Percentiles rank a stretch among this genome's conserved stretches.
Conservation (phyloP, 192 early-diverging fungal species). For the Umbelopsis isabellina region DNA sequence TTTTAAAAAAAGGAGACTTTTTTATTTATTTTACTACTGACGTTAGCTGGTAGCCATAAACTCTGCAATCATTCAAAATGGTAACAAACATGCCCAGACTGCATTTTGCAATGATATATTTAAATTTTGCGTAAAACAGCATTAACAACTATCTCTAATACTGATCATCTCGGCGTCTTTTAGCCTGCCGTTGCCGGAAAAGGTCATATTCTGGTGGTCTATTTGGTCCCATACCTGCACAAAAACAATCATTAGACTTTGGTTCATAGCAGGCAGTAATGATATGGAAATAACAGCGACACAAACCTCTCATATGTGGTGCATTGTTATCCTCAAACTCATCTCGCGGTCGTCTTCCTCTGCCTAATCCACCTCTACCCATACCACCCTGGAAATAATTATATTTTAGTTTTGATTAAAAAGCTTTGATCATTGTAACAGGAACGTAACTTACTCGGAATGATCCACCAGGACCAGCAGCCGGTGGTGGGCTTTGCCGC, state of each 20-base stretch:
- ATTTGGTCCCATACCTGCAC: slow-evolving; percentile 50
- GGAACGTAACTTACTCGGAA: neutral
- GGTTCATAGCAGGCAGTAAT: neutral
- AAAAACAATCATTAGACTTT: neutral
- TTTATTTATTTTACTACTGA: too few relatives aligned
- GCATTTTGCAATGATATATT: neutral
- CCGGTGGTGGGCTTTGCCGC: slow-evolving; percentile 30
- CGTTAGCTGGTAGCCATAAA: too few relatives aligned
- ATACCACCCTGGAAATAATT: slow-evolving; percentile 19
- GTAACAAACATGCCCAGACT: too few relatives aligned
- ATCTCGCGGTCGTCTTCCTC: slow-evolving; percentile 43
- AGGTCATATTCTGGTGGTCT: slow-evolving; percentile 60
- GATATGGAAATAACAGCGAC: neutral
- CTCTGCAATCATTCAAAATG: too few relatives aligned
- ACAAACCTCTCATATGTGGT: slow-evolving; percentile 24
- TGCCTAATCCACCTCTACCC: slow-evolving; percentile 20
- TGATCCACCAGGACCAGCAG: neutral
- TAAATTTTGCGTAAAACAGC: neutral
- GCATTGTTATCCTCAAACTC: slow-evolving; percentile 49
- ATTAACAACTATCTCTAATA: neutral
- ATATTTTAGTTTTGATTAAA: neutral
- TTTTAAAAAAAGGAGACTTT: too few relatives aligned
- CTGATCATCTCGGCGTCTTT: slow-evolving; percentile 43
- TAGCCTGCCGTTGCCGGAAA: slow-evolving; percentile 50
- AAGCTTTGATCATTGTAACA: neutral